A percentile compares a stretch with the other conserved stretches of the same genome.
phyloP scores from a whole-genome alignment of 345 rosid species.

The Gossypium ekmanianum region DNA sequence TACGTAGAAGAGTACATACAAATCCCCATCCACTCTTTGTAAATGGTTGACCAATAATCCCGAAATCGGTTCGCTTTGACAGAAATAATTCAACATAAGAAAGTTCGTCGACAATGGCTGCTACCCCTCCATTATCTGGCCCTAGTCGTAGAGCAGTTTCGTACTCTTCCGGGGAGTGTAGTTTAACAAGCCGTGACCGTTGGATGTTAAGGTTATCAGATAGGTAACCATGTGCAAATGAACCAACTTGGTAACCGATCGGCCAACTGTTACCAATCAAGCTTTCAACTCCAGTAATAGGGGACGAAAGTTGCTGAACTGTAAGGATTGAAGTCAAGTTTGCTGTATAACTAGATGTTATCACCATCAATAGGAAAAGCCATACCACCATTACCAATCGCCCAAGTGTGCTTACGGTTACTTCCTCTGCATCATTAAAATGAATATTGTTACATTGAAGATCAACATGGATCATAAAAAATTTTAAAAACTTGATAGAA shows the following conservation, averaged over 20 bases:
- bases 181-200: conserved; percentile 51
- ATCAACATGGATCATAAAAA: conserved; percentile 4
- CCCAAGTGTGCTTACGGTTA: conserved; percentile 53
- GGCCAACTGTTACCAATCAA: conserved; percentile 55
- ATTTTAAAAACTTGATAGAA: neutral
- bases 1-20: conserved; percentile 46
- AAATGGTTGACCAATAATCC: conserved; percentile 72
- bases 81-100: conserved; percentile 75
- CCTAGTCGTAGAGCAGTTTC: conserved; percentile 64
- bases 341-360: conserved; percentile 90
- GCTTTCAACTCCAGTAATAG: conserved; percentile 79
- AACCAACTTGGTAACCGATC: conserved; percentile 81
- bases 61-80: conserved; percentile 45
- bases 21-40: conserved; percentile 92
- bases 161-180: conserved; percentile 65
- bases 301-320: conserved; percentile 71
- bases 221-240: conserved; percentile 61
- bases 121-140: conserved; percentile 69
- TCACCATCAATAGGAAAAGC: conserved; percentile 82
- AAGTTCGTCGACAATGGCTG: conserved; percentile 80
- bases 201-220: conserved; percentile 49
- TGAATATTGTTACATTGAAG: neutral
- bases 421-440: conserved; percentile 55
- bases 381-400: conserved; percentile 83
- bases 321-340: conserved; percentile 89